phyloP scores from a whole-genome alignment of 768 basidiomycete genomes.

The Termitomyces sp. region DNA sequence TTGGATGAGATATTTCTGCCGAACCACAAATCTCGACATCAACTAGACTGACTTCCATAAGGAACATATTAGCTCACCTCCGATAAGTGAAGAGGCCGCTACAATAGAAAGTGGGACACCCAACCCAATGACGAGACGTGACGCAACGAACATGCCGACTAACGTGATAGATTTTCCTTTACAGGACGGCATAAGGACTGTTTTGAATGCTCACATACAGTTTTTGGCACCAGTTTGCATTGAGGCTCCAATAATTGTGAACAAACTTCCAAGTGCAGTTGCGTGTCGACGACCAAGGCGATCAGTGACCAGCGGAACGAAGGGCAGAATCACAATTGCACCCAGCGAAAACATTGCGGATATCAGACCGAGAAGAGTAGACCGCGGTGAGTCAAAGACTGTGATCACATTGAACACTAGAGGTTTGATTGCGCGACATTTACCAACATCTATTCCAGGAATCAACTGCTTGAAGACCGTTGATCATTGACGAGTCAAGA shows the following conservation, averaged over 20 bases:
- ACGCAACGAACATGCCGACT: conserved; percentile 58
- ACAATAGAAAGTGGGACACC: conserved; percentile 62
- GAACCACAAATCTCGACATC: not conserved
- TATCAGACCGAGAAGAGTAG: conserved; percentile 49
- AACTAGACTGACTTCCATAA: not conserved
- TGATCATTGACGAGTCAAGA: conserved; percentile 59
- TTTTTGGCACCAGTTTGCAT: conserved; percentile 43
- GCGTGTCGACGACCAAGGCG: conserved; percentile 43
- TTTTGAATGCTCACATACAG: conserved; percentile 28
- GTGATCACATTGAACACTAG: not conserved
- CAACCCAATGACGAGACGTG: conserved; percentile 52
- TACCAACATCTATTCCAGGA: conserved; percentile 50
- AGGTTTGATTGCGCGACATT: not conserved
- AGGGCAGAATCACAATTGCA: conserved; percentile 45
- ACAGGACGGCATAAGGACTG: not conserved
- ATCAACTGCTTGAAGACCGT: conserved; percentile 54
- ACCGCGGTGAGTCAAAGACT: conserved; percentile 53
- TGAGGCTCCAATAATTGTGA: conserved; percentile 44
- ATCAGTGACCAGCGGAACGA: conserved; percentile 49
- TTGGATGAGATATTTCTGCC: conserved; percentile 61
- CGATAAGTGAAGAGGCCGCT: conserved; percentile 62
- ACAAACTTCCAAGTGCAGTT: conserved; percentile 44
- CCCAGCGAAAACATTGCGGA: conserved; percentile 57
- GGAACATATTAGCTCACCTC: conserved; percentile 35
- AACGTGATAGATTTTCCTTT: not conserved